These are phyloP conservation scores for Monosporascus sp. DNA, from an alignment of 2,329 filamentous ascomycete species.

Conservation along the genomic window DNA sequence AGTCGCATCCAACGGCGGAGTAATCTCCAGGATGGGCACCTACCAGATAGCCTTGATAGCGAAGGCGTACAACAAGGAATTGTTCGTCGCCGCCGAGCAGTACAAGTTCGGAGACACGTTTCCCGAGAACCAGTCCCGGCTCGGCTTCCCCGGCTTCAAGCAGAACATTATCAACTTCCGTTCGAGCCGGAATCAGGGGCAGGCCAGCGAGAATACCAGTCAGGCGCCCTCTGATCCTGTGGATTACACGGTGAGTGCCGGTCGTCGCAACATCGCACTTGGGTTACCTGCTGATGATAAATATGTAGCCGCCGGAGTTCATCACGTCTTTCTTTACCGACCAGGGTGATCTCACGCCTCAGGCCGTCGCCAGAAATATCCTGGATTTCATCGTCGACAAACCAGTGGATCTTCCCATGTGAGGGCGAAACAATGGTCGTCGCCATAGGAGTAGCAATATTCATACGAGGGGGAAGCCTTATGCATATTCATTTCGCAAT, in stretches of 20 bases:
- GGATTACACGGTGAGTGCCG: conserved; percentile 22
- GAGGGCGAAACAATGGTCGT: not conserved
- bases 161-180: conserved; percentile 30
- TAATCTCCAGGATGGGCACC: conserved; percentile 80
- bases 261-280: not conserved
- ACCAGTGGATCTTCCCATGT: not conserved
- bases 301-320: conserved; percentile 19
- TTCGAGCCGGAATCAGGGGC: conserved; percentile 8
- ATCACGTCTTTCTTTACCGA: conserved; percentile 27
- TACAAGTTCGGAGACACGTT: conserved; percentile 94
- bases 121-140: conserved; percentile 64
- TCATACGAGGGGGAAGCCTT: too few species aligned
- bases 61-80: conserved; percentile 56
- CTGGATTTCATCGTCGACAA: conserved; percentile 18
- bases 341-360: conserved; percentile 24
- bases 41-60: conserved; percentile 84
- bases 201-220: conserved; percentile 5
- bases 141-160: conserved; percentile 35
- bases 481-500: not conserved
- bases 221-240: conserved; percentile 12
- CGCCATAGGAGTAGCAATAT: too few species aligned
- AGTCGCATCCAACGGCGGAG: conserved; percentile 88
- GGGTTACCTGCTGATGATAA: not conserved
- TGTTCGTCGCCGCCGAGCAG: conserved; percentile 90
- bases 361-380: conserved; percentile 25